These are phyloP conservation scores for Kuraishia cidri DNA, from an alignment of 805 yeast genomes.

Conservation along the genomic window DNA sequence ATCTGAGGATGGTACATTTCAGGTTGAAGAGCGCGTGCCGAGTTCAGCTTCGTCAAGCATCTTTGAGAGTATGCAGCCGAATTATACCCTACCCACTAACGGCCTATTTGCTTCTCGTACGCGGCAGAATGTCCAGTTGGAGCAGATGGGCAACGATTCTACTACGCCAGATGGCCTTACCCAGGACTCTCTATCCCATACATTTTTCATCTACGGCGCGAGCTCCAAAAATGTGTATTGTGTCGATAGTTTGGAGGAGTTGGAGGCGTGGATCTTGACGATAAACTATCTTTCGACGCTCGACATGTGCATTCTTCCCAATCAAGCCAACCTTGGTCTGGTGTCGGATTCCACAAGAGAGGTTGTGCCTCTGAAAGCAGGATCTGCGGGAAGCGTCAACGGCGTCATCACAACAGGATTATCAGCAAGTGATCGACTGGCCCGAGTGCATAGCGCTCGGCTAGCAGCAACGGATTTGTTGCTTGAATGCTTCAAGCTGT, in stretches of 20 bases:
- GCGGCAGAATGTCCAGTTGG: conserved; percentile 14
- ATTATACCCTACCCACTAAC: conserved; percentile 10
- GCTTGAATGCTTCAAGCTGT: conserved; percentile 20
- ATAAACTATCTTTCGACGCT: conserved; percentile 45
- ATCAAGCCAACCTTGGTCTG: not conserved
- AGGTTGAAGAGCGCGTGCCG: not conserved
- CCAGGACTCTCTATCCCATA: too few relatives aligned
- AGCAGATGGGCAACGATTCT: conserved; percentile 2
- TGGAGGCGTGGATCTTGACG: conserved; percentile 49
- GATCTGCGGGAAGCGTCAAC: too few relatives aligned
- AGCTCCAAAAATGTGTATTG: conserved; percentile 28
- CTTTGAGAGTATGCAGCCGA: conserved; percentile 15
- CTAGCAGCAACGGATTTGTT: not conserved
- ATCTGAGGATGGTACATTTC: not conserved
- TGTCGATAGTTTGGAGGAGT: conserved; percentile 34
- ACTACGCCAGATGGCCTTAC: too few relatives aligned
- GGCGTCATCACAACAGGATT: too few relatives aligned
- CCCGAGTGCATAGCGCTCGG: not conserved
- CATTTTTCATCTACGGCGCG: conserved; percentile 31
- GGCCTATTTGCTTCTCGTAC: conserved; percentile 19
- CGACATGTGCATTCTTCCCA: conserved; percentile 20
- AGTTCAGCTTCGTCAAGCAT: conserved; percentile 5
- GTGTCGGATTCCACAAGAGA: not conserved
- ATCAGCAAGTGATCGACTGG: not conserved
- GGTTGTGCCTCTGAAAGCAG: not conserved